These are phyloP conservation scores for Chiua virens DNA, from an alignment of 768 basidiomycete species.

Conservation along the genomic window DNA sequence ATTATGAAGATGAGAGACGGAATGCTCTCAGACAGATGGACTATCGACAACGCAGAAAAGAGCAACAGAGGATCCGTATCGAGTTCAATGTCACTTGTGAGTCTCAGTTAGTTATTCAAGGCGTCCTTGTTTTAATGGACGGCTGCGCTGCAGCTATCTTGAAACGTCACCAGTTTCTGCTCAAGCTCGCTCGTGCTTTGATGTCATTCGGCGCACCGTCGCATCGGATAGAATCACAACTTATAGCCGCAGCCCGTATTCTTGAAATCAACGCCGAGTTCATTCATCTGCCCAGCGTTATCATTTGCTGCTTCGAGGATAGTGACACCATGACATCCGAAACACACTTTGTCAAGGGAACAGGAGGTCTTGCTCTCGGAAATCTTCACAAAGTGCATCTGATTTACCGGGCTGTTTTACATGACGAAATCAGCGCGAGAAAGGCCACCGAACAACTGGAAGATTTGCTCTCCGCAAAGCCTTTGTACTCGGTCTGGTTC, in stretches of 20 bases:
- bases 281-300: conserved; percentile 77
- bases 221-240: conserved; percentile 91
- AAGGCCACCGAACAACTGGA: conserved; percentile 66
- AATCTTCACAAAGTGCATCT: conserved; percentile 81
- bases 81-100: conserved; percentile 75
- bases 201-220: conserved; percentile 94
- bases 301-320: conserved; percentile 89
- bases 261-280: conserved; percentile 92
- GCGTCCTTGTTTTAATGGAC: neutral
- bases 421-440: conserved; percentile 87
- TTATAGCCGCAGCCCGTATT: conserved; percentile 83
- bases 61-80: conserved; percentile 61
- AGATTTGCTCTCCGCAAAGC: conserved; percentile 58
- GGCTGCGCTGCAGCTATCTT: conserved; percentile 56
- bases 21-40: conserved; percentile 63
- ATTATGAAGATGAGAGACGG: conserved; percentile 61
- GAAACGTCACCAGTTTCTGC: conserved; percentile 80
- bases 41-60: conserved; percentile 66
- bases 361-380: conserved; percentile 77
- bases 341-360: conserved; percentile 84
- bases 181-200: conserved; percentile 80
- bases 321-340: conserved; percentile 86
- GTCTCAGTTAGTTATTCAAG: conserved; percentile 18
- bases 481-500: conserved; percentile 60
- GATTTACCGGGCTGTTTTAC: conserved; percentile 84